These are phyloP conservation scores for Amylostereum chailletii DNA, from an alignment of 1,284 basidiomycete genomes.

Conservation along the genomic window DNA sequence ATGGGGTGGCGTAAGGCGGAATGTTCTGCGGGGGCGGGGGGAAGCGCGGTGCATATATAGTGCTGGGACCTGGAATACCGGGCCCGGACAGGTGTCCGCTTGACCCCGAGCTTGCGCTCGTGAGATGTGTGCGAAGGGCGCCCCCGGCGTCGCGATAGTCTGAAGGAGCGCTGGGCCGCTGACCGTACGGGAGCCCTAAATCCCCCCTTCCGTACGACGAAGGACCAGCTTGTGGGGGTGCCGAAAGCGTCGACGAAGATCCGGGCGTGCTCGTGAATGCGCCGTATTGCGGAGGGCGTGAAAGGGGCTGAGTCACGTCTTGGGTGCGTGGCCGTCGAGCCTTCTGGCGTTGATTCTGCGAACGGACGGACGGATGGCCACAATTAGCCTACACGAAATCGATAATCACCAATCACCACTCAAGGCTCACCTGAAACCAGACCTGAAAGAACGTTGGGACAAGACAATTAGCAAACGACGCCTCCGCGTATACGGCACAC, in stretches of 20 bases:
- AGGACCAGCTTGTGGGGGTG: conserved; percentile 16
- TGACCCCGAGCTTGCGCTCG: neutral
- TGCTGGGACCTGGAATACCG: conserved; percentile 44
- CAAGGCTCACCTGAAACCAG: conserved; percentile 68
- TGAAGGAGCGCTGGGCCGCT: conserved; percentile 1
- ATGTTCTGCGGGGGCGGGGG: neutral
- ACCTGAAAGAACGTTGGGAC: conserved; percentile 37
- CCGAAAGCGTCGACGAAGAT: conserved; percentile 6
- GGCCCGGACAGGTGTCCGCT: conserved; percentile 42
- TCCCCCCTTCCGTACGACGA: conserved; percentile 3
- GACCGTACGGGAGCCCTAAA: conserved; percentile 2
- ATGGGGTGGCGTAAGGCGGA: neutral
- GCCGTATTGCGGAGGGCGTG: conserved; percentile 50
- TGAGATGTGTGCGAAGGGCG: neutral
- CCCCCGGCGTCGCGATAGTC: conserved; percentile 2
- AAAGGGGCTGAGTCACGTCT: conserved; percentile 28
- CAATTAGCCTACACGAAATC: conserved; percentile 14
- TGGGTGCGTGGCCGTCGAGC: conserved; percentile 55
- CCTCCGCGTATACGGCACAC: neutral
- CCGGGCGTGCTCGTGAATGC: conserved; percentile 41
- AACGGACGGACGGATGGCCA: conserved; percentile 10
- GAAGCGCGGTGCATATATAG: neutral
- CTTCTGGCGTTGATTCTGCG: conserved; percentile 74
- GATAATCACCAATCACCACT: conserved; percentile 1
- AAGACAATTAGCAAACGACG: conserved; percentile 1